Percentiles rank a stretch among this genome's conserved stretches.
Conservation (phyloP, 2,329 filamentous ascomycete genomes). For the Erysiphe pulchra region DNA sequence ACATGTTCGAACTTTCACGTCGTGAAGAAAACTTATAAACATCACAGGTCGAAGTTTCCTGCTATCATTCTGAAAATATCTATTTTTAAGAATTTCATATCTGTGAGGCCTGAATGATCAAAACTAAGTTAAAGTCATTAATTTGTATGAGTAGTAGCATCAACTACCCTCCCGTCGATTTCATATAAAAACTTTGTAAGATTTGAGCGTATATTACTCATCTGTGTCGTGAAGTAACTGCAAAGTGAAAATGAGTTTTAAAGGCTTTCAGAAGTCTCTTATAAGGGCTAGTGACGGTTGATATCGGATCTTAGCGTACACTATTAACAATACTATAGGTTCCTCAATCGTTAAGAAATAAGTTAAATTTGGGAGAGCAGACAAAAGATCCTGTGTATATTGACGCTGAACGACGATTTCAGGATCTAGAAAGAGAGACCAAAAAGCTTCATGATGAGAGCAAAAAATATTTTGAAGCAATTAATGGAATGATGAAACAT, state of each 20-base stretch:
- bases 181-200: too few relatives aligned
- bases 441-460: conserved; percentile 95
- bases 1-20: too few relatives aligned
- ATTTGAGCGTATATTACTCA: too few relatives aligned
- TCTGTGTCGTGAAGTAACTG: too few relatives aligned
- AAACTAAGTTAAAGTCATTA: too few relatives aligned
- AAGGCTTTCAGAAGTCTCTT: conserved; percentile 79
- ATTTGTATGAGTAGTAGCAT: too few relatives aligned
- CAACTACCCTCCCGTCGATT: too few relatives aligned
- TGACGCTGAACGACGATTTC: conserved; percentile 80
- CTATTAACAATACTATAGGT: conserved; percentile 23
- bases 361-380: conserved; percentile 86
- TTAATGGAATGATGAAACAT: conserved; percentile 91
- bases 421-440: conserved; percentile 83
- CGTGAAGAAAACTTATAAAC: too few relatives aligned
- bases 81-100: too few relatives aligned
- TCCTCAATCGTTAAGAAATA: conserved; percentile 73
- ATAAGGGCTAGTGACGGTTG: conserved; percentile 35
- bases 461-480: conserved; percentile 89
- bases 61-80: too few relatives aligned
- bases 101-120: too few relatives aligned
- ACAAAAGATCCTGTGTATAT: conserved; percentile 89
- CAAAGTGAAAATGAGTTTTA: conserved; percentile 50
- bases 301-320: conserved; percentile 6
- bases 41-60: too few relatives aligned